These are phyloP conservation scores for Fonsecaea pugnacius DNA, from an alignment of 2,329 filamentous ascomycete species.

Conservation along the genomic window DNA sequence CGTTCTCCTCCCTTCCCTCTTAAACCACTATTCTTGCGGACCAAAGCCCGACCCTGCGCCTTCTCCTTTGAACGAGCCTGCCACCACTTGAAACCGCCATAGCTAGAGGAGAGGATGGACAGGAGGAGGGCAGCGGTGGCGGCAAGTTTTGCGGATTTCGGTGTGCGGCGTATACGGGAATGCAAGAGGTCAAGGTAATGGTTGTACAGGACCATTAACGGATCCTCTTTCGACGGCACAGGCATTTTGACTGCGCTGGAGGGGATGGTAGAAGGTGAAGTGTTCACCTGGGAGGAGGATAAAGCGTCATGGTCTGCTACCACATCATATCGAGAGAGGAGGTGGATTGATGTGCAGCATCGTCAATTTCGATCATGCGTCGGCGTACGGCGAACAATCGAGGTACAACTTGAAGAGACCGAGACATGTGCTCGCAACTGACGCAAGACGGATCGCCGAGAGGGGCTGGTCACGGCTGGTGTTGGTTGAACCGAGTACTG, in stretches of 20 bases:
- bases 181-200: slow-evolving; percentile 56
- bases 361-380: neutral
- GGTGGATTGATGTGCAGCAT: neutral
- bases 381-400: neutral
- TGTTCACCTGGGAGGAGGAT: slow-evolving; percentile 5
- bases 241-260: slow-evolving; percentile 65
- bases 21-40: slow-evolving; percentile 89
- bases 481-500: neutral
- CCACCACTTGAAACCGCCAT: slow-evolving; percentile 80
- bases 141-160: slow-evolving; percentile 72
- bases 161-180: slow-evolving; percentile 63
- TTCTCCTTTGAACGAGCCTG: slow-evolving; percentile 73
- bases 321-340: neutral
- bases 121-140: slow-evolving; percentile 75
- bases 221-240: slow-evolving; percentile 80
- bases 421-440: neutral
- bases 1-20: slow-evolving; percentile 92
- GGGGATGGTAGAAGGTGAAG: slow-evolving; percentile 4
- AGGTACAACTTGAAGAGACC: neutral
- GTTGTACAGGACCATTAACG: slow-evolving; percentile 69
- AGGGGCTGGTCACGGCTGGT: neutral
- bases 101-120: slow-evolving; percentile 77
- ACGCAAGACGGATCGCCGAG: neutral
- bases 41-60: slow-evolving; percentile 78
- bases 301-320: slow-evolving; percentile 9